A percentile compares a stretch with the other conserved stretches of the same genome.
Conservation (phyloP, 305 asterid genomes). For the Fraxinus albicans region DNA sequence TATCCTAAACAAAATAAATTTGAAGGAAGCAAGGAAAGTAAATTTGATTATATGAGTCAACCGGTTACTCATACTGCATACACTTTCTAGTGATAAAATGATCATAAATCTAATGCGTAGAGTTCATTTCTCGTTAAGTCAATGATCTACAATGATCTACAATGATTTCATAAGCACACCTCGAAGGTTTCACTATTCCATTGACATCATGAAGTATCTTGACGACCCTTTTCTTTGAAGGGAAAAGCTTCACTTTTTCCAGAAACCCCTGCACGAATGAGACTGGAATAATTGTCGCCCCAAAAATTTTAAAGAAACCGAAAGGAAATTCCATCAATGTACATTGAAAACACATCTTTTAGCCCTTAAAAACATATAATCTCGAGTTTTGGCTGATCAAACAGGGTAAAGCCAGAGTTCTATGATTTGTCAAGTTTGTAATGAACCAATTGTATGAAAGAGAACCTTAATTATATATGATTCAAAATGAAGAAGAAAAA, state of each 20-base stretch:
- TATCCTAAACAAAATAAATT: constrained; percentile 26
- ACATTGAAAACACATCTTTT: not conserved
- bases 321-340: not conserved
- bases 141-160: not conserved
- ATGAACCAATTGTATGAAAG: not conserved
- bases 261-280: constrained; percentile 28
- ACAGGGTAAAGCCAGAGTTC: not conserved
- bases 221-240: constrained; percentile 36
- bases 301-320: not conserved
- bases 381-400: not conserved
- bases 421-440: not conserved
- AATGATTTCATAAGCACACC: constrained; percentile 18
- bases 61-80: not conserved
- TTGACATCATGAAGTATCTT: constrained; percentile 38
- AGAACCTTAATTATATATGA: not conserved
- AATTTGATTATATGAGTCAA: not conserved
- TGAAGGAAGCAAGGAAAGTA: not conserved
- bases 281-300: not conserved
- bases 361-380: not conserved
- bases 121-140: not conserved
- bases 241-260: constrained; percentile 24
- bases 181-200: constrained; percentile 40
- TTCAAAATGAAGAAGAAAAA: not conserved
- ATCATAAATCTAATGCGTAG: not conserved
- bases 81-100: constrained; percentile 1